Base-by-base conservation (phyloP, 78 protist genomes). In the Guillardia theta region DNA sequence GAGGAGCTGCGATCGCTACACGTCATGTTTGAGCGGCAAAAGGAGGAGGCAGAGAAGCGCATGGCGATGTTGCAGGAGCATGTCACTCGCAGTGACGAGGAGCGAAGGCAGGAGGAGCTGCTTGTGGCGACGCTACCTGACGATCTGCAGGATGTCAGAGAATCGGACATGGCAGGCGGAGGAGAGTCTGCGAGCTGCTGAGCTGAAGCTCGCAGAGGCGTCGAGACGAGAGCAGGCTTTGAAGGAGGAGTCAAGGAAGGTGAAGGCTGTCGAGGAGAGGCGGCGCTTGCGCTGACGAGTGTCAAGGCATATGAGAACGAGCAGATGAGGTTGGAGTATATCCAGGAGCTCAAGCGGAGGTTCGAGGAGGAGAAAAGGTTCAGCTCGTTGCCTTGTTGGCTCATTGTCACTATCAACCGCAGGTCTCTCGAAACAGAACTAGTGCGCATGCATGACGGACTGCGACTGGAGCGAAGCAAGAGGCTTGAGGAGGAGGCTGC, bases 1-100 rank as follows among this genome's bases (percentile, higher is more conserved):
- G 83, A 70, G 41, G 83, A 70, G 83, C 83, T 70, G 46, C n/a
- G 36, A 24, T 70, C 83, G 41, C 83, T 70, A 43, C 83, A 70
- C 83, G 9, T 43, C 21, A 70, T 70, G 15, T 70, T 22, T 43
- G 83, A 70, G 83, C 83, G 83, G 46, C 33, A 70, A 12, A 58
- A 58, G 70, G 39, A 58, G 41, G 83, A 70, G 45, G 36, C 83
- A 70, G 83, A 33, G 33, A 24, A 43, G 3, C 83, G 83, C 5
- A 24, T 70, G 12, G 45, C 15, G 83, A 4, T 1, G 33, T 43
- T 70, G 33, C 45, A 70, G 41, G 83, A 70, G 41, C 41, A 33
- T 36, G 12, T 70, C 15, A 43, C 33, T 0, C 3, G 36, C 46
- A 36, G 83, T 3, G 83, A 70, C 83, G 83, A 36, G 27, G 83